Percentiles rank a stretch among this genome's conserved stretches.
phyloP scores from a whole-genome alignment of 805 yeast species.

The Danielia oregonensis region DNA sequence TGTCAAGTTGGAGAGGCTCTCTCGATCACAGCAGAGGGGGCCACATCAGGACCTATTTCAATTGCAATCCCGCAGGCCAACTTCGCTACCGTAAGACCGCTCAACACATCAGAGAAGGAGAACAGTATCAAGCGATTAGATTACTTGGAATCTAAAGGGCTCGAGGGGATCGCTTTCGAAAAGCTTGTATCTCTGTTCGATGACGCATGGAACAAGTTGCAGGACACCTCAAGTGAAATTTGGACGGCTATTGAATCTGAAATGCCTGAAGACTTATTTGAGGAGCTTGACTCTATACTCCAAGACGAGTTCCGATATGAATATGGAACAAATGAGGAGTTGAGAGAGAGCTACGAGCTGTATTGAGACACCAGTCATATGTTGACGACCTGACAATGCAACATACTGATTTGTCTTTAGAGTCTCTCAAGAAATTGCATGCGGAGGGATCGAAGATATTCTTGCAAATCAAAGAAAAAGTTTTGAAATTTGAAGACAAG shows the following conservation, averaged over 20 bases:
- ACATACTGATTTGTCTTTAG: constrained; percentile 43
- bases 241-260: constrained; percentile 36
- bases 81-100: constrained; percentile 35
- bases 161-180: constrained; percentile 49
- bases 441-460: constrained; percentile 40
- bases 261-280: constrained; percentile 39
- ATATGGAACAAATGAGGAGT: constrained; percentile 33
- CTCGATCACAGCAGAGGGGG: constrained; percentile 7
- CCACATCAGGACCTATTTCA: constrained; percentile 20
- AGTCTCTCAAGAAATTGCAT: constrained; percentile 42
- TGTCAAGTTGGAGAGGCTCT: constrained; percentile 16
- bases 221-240: constrained; percentile 55
- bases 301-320: constrained; percentile 64
- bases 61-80: constrained; percentile 41
- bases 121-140: constrained; percentile 46
- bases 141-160: constrained; percentile 52
- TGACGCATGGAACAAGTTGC: constrained; percentile 63
- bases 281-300: constrained; percentile 28
- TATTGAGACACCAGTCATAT: constrained; percentile 16
- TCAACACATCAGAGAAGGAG: constrained; percentile 38
- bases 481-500: constrained; percentile 45
- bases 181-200: constrained; percentile 68
- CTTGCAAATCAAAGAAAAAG: constrained; percentile 39
- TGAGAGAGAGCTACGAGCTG: constrained; percentile 21
- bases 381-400: constrained; percentile 39